Evolutionary conservation across 2,329 filamentous ascomycete genomes (phyloP).

Genomic region (Aspergillus sp.): DNA sequence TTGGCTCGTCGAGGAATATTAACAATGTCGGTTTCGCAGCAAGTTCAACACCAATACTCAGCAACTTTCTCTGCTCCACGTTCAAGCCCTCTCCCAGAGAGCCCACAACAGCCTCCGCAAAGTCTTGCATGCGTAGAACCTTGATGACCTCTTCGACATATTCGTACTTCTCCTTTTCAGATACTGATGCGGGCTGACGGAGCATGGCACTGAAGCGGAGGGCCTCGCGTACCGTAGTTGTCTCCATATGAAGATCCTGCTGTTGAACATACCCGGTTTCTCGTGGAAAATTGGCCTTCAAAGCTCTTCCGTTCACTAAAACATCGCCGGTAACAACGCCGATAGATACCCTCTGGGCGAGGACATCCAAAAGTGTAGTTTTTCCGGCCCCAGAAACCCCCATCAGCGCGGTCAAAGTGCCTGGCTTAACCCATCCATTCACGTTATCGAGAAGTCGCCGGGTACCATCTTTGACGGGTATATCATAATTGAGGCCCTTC

Average conservation of each 20-base stretch:
- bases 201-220: constrained; percentile 82
- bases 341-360: constrained; percentile 81
- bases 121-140: constrained; percentile 83
- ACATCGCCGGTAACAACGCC: constrained; percentile 85
- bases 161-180: constrained; percentile 72
- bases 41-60: constrained; percentile 91
- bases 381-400: constrained; percentile 89
- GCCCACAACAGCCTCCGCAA: constrained; percentile 85
- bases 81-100: constrained; percentile 74
- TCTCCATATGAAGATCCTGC: constrained; percentile 83
- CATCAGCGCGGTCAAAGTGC: constrained; percentile 86
- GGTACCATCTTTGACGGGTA: constrained; percentile 55
- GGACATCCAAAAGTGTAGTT: constrained; percentile 81
- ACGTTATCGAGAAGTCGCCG: constrained; percentile 25
- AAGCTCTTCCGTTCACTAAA: constrained; percentile 70
- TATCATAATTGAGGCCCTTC: constrained; percentile 75
- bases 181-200: constrained; percentile 72
- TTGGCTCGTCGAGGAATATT: constrained; percentile 89
- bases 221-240: constrained; percentile 83
- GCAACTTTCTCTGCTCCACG: constrained; percentile 65
- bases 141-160: constrained; percentile 89
- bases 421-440: constrained; percentile 93
- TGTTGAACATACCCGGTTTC: constrained; percentile 67
- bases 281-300: constrained; percentile 54
- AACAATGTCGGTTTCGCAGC: constrained; percentile 85